These are phyloP conservation scores for Hsuehochloa calcarea DNA, from an alignment of 176 grass and related monocot genomes.

Conservation along the genomic window DNA sequence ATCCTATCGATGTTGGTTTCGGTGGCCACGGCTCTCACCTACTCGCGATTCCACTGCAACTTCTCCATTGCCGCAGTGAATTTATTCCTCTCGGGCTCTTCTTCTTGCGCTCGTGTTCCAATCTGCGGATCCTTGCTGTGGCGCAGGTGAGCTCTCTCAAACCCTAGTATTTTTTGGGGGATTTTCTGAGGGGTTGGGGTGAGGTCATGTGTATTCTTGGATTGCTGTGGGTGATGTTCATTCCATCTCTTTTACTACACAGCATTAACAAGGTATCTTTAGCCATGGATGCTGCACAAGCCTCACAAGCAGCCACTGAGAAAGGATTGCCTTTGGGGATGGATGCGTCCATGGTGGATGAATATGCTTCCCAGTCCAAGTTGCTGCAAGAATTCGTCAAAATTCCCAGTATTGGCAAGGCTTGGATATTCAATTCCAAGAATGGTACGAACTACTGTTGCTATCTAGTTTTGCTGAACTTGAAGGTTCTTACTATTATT, in stretches of 20 bases:
- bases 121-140: neutral
- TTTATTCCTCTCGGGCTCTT: neutral
- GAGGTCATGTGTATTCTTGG: neutral
- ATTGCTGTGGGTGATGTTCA: conserved; percentile 14
- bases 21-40: neutral
- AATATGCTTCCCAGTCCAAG: conserved; percentile 75
- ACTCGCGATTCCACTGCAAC: conserved; percentile 12
- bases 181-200: neutral
- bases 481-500: neutral
- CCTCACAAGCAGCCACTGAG: conserved; percentile 14
- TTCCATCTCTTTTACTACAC: conserved; percentile 25
- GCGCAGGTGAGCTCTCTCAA: conserved; percentile 27
- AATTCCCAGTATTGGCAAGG: conserved; percentile 67
- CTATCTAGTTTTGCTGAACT: neutral
- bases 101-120: neutral
- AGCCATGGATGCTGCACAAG: conserved; percentile 37
- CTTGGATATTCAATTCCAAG: conserved; percentile 80
- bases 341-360: conserved; percentile 53
- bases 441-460: conserved; percentile 35
- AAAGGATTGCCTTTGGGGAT: conserved; percentile 63
- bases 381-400: conserved; percentile 74
- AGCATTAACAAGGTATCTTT: conserved; percentile 19
- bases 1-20: conserved; percentile 6
- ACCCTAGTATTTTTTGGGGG: neutral
- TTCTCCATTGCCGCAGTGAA: neutral